Percentiles rank a stretch among this genome's conserved stretches.
phyloP scores from a whole-genome alignment of 2,329 filamentous ascomycete species.

The Aspergillus jensenii region DNA sequence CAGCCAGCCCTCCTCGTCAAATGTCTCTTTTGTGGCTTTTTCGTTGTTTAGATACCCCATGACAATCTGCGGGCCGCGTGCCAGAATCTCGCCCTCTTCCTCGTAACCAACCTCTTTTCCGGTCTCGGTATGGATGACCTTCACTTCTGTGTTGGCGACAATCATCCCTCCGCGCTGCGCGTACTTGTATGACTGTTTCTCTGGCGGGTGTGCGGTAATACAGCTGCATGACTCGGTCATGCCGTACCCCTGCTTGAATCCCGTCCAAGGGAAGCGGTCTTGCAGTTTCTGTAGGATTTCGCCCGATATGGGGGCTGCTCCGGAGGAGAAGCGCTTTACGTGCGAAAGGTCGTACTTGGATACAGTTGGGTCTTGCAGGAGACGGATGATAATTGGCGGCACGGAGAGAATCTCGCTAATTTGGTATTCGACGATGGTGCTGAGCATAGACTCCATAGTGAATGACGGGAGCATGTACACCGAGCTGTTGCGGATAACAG shows the following conservation, averaged over 20 bases:
- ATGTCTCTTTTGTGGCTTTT: constrained; percentile 67
- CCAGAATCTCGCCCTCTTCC: constrained; percentile 62
- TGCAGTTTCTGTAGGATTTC: constrained; percentile 59
- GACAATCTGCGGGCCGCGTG: constrained; percentile 68
- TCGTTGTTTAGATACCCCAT: constrained; percentile 75
- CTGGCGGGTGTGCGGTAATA: constrained; percentile 61
- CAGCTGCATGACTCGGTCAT: constrained; percentile 68
- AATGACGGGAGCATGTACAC: constrained; percentile 66
- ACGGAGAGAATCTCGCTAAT: constrained; percentile 59
- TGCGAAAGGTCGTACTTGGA: constrained; percentile 56
- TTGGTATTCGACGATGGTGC: constrained; percentile 52
- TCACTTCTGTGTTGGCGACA: constrained; percentile 60
- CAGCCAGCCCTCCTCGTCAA: constrained; percentile 60
- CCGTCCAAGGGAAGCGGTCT: constrained; percentile 57
- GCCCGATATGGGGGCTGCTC: constrained; percentile 58
- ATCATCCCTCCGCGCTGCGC: constrained; percentile 42
- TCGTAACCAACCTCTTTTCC: constrained; percentile 54
- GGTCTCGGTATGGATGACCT: constrained; percentile 52
- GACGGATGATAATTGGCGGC: constrained; percentile 61
- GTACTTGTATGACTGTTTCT: constrained; percentile 58
- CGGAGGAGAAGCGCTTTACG: constrained; percentile 58
- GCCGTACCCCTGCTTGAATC: constrained; percentile 66
- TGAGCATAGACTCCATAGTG: constrained; percentile 60
- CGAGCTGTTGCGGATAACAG: constrained; percentile 63
- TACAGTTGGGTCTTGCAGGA: constrained; percentile 52